These are phyloP conservation scores for Diaporthe sp. DNA, from an alignment of 2,329 filamentous ascomycete species.

Conservation along the genomic window DNA sequence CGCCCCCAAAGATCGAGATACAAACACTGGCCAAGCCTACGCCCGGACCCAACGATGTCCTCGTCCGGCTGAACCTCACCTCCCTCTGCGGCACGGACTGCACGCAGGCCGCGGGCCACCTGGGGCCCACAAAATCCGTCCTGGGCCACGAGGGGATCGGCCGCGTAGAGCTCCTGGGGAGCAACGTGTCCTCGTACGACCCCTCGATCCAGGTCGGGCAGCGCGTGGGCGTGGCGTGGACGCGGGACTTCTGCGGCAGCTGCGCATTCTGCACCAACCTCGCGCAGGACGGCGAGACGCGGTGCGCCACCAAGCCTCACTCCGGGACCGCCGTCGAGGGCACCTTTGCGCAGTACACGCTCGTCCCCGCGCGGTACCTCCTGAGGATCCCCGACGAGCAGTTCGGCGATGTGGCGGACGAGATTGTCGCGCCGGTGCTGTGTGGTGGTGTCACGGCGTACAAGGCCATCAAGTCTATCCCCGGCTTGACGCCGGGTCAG, in stretches of 20 bases:
- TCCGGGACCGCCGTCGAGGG: constrained; percentile 54
- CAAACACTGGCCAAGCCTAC: constrained; percentile 46
- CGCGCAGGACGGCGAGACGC: constrained; percentile 52
- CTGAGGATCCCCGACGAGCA: constrained; percentile 47
- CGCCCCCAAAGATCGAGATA: constrained; percentile 43
- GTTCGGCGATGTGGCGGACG: constrained; percentile 51
- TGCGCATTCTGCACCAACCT: constrained; percentile 50
- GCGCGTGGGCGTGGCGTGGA: constrained; percentile 57
- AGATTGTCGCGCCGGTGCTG: constrained; percentile 56
- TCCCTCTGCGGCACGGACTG: constrained; percentile 57
- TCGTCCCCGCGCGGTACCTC: constrained; percentile 54
- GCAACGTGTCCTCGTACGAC: constrained; percentile 48
- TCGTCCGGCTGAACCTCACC: constrained; percentile 53
- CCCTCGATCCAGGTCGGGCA: constrained; percentile 49
- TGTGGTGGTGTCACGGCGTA: constrained; percentile 61
- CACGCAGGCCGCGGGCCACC: constrained; percentile 53
- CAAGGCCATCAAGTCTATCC: constrained; percentile 54
- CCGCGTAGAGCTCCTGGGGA: constrained; percentile 54
- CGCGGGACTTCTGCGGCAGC: constrained; percentile 53
- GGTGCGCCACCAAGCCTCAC: constrained; percentile 52
- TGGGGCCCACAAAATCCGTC: constrained; percentile 53
- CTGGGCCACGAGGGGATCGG: constrained; percentile 63
- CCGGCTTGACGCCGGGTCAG: constrained; percentile 50
- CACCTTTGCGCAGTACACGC: constrained; percentile 56
- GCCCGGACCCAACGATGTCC: constrained; percentile 50